Evolutionary conservation across 768 basidiomycete species (phyloP).

Genomic region (Mycena galopus): DNA sequence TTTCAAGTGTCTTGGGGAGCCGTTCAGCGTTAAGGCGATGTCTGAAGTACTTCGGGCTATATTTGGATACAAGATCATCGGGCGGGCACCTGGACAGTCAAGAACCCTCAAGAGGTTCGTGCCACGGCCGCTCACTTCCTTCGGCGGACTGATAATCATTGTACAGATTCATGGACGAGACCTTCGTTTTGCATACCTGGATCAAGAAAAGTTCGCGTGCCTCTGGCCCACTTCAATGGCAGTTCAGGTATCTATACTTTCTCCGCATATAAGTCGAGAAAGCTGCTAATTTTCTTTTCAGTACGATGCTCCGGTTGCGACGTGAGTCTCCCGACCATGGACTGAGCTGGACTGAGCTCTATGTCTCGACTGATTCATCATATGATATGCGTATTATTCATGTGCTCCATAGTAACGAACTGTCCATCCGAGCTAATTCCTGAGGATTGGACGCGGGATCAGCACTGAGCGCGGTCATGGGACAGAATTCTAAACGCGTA

Average conservation of each 20-base stretch:
- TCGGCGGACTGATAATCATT: background rate
- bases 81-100: conserved; percentile 77
- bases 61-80: conserved; percentile 67
- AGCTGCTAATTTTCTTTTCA: background rate
- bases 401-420: background rate
- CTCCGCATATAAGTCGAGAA: background rate
- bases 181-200: conserved; percentile 69
- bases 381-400: background rate
- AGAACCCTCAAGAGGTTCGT: conserved; percentile 70
- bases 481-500: too few species aligned
- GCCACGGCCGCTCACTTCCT: background rate
- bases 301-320: conserved; percentile 21
- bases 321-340: background rate
- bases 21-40: conserved; percentile 70
- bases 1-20: conserved; percentile 62
- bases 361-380: background rate
- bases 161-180: conserved; percentile 65
- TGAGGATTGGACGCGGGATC: too few species aligned
- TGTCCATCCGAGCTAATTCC: too few species aligned
- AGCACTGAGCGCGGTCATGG: too few species aligned
- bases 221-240: conserved; percentile 81
- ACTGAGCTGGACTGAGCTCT: background rate
- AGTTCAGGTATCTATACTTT: conserved; percentile 58
- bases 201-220: conserved; percentile 58
- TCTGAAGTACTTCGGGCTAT: conserved; percentile 75